phyloP scores from a whole-genome alignment of 2,329 filamentous ascomycete species.

The Aspergillus piperis region DNA sequence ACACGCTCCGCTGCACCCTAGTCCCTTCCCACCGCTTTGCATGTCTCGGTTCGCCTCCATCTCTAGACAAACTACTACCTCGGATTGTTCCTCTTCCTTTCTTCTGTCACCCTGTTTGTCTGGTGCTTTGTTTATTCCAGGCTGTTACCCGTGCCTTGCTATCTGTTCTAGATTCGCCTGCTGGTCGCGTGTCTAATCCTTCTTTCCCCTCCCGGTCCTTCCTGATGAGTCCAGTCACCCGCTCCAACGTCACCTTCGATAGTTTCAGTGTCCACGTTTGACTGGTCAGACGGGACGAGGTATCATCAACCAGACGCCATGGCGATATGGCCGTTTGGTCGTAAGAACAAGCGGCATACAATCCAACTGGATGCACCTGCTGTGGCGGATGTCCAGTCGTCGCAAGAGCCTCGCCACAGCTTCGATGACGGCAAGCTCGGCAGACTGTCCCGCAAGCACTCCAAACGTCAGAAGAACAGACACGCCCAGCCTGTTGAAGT shows the following conservation, averaged over 20 bases:
- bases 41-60: conserved; percentile 11
- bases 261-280: conserved; percentile 23
- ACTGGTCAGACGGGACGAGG: conserved; percentile 21
- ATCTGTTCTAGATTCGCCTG: neutral
- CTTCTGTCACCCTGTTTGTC: neutral
- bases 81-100: neutral
- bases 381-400: conserved; percentile 37
- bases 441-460: conserved; percentile 35
- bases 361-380: conserved; percentile 58
- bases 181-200: conserved; percentile 20
- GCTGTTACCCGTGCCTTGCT: conserved; percentile 3
- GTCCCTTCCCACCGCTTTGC: conserved; percentile 4
- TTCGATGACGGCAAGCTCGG: conserved; percentile 29
- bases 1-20: neutral
- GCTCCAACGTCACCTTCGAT: conserved; percentile 18
- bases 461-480: conserved; percentile 37
- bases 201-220: conserved; percentile 4
- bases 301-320: conserved; percentile 49
- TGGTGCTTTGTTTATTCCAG: conserved; percentile 10
- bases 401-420: conserved; percentile 34
- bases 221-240: conserved; percentile 32
- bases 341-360: conserved; percentile 68
- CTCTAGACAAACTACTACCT: neutral
- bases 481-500: conserved; percentile 31
- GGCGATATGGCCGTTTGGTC: conserved; percentile 82